Conservation (phyloP, 1,139 yeast species). For the Yamadazyma dushanensis region DNA sequence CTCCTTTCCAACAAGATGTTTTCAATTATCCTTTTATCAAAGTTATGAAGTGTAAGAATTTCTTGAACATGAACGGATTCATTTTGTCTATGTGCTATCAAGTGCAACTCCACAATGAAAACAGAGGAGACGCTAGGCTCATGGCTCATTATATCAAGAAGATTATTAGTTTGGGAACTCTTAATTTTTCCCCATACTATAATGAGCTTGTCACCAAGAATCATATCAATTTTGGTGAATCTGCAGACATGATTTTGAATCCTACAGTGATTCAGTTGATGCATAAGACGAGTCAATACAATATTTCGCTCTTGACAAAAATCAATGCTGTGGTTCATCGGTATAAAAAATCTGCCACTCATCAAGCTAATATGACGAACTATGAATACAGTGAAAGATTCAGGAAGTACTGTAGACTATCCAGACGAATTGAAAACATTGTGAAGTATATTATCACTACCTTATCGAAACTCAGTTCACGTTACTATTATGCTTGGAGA, state of each 20-base stretch:
- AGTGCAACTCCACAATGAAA: slow-evolving; percentile 31
- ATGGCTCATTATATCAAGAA: slow-evolving; percentile 34
- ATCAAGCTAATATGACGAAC: slow-evolving; percentile 18
- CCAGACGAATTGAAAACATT: slow-evolving; percentile 21
- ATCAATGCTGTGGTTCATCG: slow-evolving; percentile 23
- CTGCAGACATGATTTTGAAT: slow-evolving; percentile 37
- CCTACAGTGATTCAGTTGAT: slow-evolving; percentile 31
- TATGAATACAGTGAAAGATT: slow-evolving; percentile 20
- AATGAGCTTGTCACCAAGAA: slow-evolving; percentile 28
- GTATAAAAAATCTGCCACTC: slow-evolving; percentile 22
- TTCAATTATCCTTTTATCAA: slow-evolving; percentile 31
- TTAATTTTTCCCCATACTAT: slow-evolving; percentile 32
- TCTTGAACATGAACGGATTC: slow-evolving; percentile 31
- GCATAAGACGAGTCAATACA: slow-evolving; percentile 32
- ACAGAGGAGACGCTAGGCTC: slow-evolving; percentile 19
- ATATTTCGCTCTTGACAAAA: slow-evolving; percentile 21
- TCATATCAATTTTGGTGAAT: slow-evolving; percentile 32
- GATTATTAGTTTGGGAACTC: slow-evolving; percentile 20
- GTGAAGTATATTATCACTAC: slow-evolving; percentile 24
- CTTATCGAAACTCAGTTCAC: slow-evolving; percentile 29
- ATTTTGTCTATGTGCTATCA: slow-evolving; percentile 27
- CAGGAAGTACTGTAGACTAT: slow-evolving; percentile 21
- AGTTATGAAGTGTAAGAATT: slow-evolving; percentile 31
- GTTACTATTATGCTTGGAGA: slow-evolving; percentile 49
- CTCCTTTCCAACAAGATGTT: slow-evolving; percentile 25